Base-by-base conservation (phyloP, 2,329 filamentous ascomycete species). In the Metarhizium humberi region DNA sequence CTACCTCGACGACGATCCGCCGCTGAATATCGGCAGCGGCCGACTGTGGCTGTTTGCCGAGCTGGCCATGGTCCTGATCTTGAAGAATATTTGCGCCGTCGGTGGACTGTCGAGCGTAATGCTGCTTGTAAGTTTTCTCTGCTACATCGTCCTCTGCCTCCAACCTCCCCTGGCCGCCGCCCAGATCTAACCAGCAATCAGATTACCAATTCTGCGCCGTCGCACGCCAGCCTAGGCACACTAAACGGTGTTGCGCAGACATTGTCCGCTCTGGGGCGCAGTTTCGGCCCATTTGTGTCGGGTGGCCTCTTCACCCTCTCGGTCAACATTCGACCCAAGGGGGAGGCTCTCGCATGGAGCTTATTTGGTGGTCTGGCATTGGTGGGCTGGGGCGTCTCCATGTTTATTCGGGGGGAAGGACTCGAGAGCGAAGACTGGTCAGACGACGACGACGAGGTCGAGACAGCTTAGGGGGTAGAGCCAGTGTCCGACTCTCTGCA, bases 241-340 rank as follows among this genome's bases (percentile, higher is more conserved):
- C 78, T 99, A 30, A 96, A 99, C 65, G 94, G 94, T 10, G 80
- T 97, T 36, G 94, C 94, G 0, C 94, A 99, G 70, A 96, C 91
- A 0, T 82, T 99, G 0, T 95, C 90, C 0, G 94, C 94, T 0
- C 90, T 89, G 0, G 94, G 94, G 8, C 85, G 94, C 57, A 91
- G 92, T 47, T 81, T 90, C 0, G 94, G 94, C 0, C 94, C 94
- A 0, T 92, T 97, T 61, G 75, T 95, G 0, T 94, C 91, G 0
- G 94, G 94, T 0, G 85, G 85, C 0, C 75, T 99, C 0, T 99
- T 95, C 69, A 90, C 90, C 0, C 75, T 92, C 1, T 86, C 90
- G 0, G 86, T 84, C 0, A 79, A 81, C 51, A 78, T 96, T 5
- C 75, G 79, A 11, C 88, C 86, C 2, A 94, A 91, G 65, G 92